These are phyloP conservation scores for Dipodascopsis uninucleata DNA, from an alignment of 805 yeast species.

Conservation along the genomic window DNA sequence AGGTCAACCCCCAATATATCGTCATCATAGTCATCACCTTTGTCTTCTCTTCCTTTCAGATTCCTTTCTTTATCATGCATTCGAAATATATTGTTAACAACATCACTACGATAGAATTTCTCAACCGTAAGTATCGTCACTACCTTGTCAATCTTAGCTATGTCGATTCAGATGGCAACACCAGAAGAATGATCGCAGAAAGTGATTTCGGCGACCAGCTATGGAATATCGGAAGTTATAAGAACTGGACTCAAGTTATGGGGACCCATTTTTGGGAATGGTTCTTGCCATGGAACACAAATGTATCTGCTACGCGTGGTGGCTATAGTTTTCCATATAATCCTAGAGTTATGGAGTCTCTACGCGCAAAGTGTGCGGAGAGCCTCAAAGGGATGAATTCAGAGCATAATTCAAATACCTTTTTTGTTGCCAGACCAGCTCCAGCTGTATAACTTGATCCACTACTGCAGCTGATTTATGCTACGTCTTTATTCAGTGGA, in stretches of 20 bases:
- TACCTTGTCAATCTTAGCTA: slow-evolving; percentile 7
- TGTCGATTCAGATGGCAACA: slow-evolving; percentile 1
- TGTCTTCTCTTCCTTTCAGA: background rate
- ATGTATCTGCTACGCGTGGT: background rate
- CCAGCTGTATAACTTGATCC: no score
- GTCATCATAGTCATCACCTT: slow-evolving; percentile 16
- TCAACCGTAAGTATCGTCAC: slow-evolving; percentile 13
- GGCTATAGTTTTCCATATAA: slow-evolving; percentile 22
- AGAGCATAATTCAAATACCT: background rate
- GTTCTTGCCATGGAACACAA: slow-evolving; percentile 25
- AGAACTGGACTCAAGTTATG: slow-evolving; percentile 27
- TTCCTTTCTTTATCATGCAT: slow-evolving; percentile 15
- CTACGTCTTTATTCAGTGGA: no score
- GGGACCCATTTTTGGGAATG: slow-evolving; percentile 29
- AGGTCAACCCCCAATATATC: slow-evolving; percentile 23
- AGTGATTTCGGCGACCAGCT: slow-evolving; percentile 21
- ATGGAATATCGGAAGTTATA: slow-evolving; percentile 22
- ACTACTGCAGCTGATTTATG: no score
- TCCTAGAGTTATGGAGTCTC: slow-evolving; percentile 8
- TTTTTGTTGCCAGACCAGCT: no score
- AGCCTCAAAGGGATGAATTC: background rate
- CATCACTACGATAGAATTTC: slow-evolving; percentile 19
- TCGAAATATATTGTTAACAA: slow-evolving; percentile 14
- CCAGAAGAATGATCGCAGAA: slow-evolving; percentile 9
- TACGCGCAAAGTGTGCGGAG: slow-evolving; percentile 6